Conservation (phyloP, 2,329 filamentous ascomycete genomes). For the Cucurbitaria berberidis region DNA sequence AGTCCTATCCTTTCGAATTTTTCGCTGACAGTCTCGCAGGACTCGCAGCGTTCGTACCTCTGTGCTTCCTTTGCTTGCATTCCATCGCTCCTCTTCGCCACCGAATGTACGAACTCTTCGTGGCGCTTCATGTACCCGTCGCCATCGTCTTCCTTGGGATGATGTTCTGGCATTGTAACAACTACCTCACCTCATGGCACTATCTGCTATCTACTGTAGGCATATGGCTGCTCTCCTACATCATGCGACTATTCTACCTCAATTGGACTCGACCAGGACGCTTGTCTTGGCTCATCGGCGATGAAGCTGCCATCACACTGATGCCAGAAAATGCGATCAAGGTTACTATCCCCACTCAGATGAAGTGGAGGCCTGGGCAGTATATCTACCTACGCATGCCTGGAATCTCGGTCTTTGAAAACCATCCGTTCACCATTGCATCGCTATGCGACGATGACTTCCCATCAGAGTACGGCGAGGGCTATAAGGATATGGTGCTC, state of each 20-base stretch:
- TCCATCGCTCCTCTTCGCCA: slow-evolving; percentile 80
- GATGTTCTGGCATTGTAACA: slow-evolving; percentile 95
- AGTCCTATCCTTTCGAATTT: neutral
- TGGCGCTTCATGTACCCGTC: slow-evolving; percentile 80
- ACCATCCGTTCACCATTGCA: slow-evolving; percentile 94
- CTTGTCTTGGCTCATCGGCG: slow-evolving; percentile 82
- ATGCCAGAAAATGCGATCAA: slow-evolving; percentile 96
- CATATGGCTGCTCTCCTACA: slow-evolving; percentile 79
- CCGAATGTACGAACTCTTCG: slow-evolving; percentile 84
- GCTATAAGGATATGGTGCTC: slow-evolving; percentile 85
- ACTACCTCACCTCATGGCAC: slow-evolving; percentile 87
- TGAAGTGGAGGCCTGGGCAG: slow-evolving; percentile 91
- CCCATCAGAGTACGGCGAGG: slow-evolving; percentile 86
- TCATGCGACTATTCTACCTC: slow-evolving; percentile 78
- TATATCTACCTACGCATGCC: slow-evolving; percentile 96
- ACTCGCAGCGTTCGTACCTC: slow-evolving; percentile 75
- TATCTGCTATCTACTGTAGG: slow-evolving; percentile 83
- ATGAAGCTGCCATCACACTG: slow-evolving; percentile 87
- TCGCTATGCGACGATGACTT: slow-evolving; percentile 94
- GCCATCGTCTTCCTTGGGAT: slow-evolving; percentile 80
- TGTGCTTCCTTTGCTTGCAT: slow-evolving; percentile 82
- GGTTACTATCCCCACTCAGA: slow-evolving; percentile 89
- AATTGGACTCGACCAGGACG: slow-evolving; percentile 88
- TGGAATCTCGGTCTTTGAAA: slow-evolving; percentile 86
- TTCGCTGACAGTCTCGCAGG: slow-evolving; percentile 35